phyloP scores from a whole-genome alignment of 2,329 filamentous ascomycete genomes.

The Fusarium chaquense region DNA sequence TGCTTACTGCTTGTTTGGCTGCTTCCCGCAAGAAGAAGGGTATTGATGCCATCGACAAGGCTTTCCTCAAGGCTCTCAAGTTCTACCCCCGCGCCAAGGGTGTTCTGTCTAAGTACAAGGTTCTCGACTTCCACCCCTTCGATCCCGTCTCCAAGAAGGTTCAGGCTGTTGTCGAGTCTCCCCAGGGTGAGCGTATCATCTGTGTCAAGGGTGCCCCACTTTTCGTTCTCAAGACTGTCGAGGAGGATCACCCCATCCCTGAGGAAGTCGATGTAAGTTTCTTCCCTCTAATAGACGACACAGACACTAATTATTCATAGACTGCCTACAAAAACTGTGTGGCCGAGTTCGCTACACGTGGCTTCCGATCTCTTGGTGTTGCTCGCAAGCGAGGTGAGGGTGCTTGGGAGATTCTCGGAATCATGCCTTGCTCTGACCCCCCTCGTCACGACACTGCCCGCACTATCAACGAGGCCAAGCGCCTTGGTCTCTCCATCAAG shows the following conservation, averaged over 20 bases:
- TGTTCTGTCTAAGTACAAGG: slow-evolving; percentile 85
- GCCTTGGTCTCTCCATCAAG: slow-evolving; percentile 89
- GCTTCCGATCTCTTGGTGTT: slow-evolving; percentile 94
- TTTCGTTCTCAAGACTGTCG: slow-evolving; percentile 87
- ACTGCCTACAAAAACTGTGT: slow-evolving; percentile 88
- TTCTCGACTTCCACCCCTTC: slow-evolving; percentile 87
- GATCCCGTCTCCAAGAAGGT: slow-evolving; percentile 96
- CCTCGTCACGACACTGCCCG: slow-evolving; percentile 91
- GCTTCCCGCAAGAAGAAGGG: slow-evolving; percentile 95
- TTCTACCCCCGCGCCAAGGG: slow-evolving; percentile 86
- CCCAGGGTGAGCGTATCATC: slow-evolving; percentile 83
- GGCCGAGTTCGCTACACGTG: slow-evolving; percentile 89
- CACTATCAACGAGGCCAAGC: slow-evolving; percentile 91
- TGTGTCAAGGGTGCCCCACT: slow-evolving; percentile 94
- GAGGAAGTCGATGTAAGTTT: slow-evolving; percentile 71
- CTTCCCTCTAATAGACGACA: no score
- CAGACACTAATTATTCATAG: no score
- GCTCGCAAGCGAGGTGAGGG: slow-evolving; percentile 87
- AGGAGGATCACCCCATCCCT: slow-evolving; percentile 84
- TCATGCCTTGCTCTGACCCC: slow-evolving; percentile 94
- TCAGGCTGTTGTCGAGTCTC: slow-evolving; percentile 83
- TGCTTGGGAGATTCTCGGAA: slow-evolving; percentile 91
- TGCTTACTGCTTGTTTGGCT: slow-evolving; percentile 91
- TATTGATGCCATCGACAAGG: slow-evolving; percentile 95
- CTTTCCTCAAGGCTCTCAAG: slow-evolving; percentile 87